These are phyloP conservation scores for Xylaria sp. DNA, from an alignment of 2,329 filamentous ascomycete species.

Conservation along the genomic window DNA sequence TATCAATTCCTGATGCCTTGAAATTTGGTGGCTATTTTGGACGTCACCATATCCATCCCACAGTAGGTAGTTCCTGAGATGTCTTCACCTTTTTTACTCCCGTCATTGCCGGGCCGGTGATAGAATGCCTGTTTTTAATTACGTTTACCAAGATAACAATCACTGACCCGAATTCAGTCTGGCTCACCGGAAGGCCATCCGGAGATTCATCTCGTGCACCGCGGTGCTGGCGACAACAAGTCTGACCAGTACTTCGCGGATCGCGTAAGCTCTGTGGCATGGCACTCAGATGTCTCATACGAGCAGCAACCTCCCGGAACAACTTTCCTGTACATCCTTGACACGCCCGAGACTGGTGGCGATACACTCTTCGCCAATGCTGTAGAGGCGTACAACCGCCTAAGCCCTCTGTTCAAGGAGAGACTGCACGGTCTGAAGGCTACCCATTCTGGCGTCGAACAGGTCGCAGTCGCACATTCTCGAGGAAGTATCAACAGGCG, in stretches of 20 bases:
- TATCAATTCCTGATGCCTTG: constrained; percentile 75
- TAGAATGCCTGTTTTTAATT: background rate
- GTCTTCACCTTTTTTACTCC: background rate
- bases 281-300: constrained; percentile 91
- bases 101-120: background rate
- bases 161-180: constrained; percentile 52
- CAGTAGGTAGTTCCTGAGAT: constrained; percentile 45
- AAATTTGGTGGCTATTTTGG: constrained; percentile 80
- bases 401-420: constrained; percentile 82
- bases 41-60: constrained; percentile 83
- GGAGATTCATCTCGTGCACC: constrained; percentile 81
- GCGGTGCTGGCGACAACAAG: constrained; percentile 71
- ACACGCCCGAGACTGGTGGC: constrained; percentile 80
- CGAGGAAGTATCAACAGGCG: constrained; percentile 77
- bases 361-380: constrained; percentile 87
- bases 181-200: constrained; percentile 79
- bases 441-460: constrained; percentile 83
- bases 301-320: constrained; percentile 90
- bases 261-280: constrained; percentile 82
- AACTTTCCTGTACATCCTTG: constrained; percentile 89
- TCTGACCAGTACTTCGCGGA: constrained; percentile 69
- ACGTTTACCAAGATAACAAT: background rate
- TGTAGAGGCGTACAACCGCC: constrained; percentile 80
- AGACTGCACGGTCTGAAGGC: constrained; percentile 83
- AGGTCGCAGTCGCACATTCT: constrained; percentile 74